Percentiles rank a stretch among this genome's conserved stretches.
Conservation (phyloP, 345 rosid species). For the Citrus unshiu region DNA sequence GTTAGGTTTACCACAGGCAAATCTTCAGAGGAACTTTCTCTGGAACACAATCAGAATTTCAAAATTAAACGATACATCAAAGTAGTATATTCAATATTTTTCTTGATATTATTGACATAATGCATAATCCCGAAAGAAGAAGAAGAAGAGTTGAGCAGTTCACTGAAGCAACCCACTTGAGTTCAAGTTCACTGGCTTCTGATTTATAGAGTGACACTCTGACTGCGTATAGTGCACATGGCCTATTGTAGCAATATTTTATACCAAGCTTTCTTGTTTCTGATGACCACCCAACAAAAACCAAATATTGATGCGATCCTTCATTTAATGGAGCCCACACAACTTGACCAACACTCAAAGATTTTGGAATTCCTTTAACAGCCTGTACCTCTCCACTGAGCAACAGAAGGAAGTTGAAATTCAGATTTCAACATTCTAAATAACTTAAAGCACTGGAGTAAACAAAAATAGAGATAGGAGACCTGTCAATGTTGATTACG, state of each 20-base stretch:
- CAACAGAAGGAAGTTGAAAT: conserved; percentile 6
- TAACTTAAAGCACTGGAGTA: conserved; percentile 1
- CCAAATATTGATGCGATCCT: conserved; percentile 49
- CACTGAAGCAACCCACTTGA: conserved; percentile 46
- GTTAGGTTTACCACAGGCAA: conserved; percentile 46
- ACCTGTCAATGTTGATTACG: conserved; percentile 66
- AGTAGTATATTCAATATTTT: neutral
- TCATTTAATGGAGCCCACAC: conserved; percentile 73
- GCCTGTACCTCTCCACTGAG: conserved; percentile 70
- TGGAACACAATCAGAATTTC: conserved; percentile 23
- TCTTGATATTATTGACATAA: neutral
- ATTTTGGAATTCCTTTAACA: conserved; percentile 63
- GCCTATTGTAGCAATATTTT: conserved; percentile 79
- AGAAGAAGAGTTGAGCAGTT: neutral
- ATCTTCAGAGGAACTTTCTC: conserved; percentile 50
- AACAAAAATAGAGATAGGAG: conserved; percentile 9
- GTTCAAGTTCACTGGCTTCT: conserved; percentile 30
- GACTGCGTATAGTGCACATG: conserved; percentile 69
- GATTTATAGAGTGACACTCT: conserved; percentile 31
- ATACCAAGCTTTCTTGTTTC: conserved; percentile 83
- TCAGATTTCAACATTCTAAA: conserved; percentile 1
- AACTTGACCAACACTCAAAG: conserved; percentile 85
- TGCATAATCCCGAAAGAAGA: neutral
- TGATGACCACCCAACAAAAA: conserved; percentile 87
- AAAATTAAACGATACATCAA: conserved; percentile 1